Evolutionary conservation across 345 rosid species (phyloP).

Genomic region (Gossypium australe): DNA sequence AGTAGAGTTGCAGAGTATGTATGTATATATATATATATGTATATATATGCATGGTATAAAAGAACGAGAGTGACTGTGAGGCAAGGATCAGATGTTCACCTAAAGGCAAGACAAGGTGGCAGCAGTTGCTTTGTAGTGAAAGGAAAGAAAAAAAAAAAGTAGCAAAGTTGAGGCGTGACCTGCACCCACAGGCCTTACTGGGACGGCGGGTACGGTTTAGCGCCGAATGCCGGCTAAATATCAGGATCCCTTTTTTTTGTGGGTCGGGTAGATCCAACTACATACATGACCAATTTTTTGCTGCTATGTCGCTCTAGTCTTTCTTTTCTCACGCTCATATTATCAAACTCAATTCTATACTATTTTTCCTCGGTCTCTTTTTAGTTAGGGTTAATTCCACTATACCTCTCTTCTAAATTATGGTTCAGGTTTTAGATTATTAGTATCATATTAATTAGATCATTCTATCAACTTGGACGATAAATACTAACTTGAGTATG

Average conservation of each 20-base stretch:
- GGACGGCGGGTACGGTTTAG: conserved; percentile 3
- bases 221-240: conserved; percentile 10
- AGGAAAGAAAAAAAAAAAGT: neutral
- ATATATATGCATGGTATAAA: neutral
- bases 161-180: conserved; percentile 7
- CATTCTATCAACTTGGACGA: too few species aligned
- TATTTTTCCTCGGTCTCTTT: too few species aligned
- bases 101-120: neutral
- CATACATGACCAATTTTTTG: neutral
- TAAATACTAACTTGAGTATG: too few species aligned
- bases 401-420: too few species aligned
- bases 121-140: neutral
- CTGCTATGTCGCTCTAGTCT: neutral
- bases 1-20: conserved; percentile 1
- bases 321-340: neutral
- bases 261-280: conserved; percentile 6
- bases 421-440: too few species aligned
- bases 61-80: neutral
- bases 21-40: neutral
- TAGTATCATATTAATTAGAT: too few species aligned
- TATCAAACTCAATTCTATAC: too few species aligned
- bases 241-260: neutral
- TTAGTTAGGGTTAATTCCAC: too few species aligned
- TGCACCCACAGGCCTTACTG: neutral
- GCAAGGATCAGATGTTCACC: neutral